Evolutionary conservation across 1,139 yeast genomes (phyloP).

Genomic region (Geotrichum restrictum): DNA sequence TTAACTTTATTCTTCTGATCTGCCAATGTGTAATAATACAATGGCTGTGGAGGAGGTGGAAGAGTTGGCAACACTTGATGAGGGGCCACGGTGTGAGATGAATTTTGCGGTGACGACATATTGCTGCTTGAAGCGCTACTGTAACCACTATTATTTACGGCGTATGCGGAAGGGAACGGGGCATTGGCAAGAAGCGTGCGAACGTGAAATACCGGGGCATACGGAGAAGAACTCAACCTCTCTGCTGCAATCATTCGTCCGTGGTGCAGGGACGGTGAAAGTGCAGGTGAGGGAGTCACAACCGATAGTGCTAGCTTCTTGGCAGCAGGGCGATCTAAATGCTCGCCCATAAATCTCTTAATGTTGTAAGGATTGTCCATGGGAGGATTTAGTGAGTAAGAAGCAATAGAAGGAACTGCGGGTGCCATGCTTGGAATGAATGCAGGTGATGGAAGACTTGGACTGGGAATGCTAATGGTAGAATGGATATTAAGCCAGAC

Average conservation of each 20-base stretch:
- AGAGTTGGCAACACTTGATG: neutral
- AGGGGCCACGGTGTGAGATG: neutral
- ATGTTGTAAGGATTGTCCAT: neutral
- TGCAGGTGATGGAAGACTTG: slow-evolving; percentile 2
- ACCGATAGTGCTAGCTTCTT: neutral
- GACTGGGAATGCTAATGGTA: neutral
- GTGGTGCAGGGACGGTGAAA: neutral
- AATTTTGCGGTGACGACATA: slow-evolving; percentile 3
- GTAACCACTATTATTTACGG: neutral
- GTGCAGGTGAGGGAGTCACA: neutral
- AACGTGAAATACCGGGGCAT: slow-evolving; percentile 17
- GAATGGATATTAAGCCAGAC: slow-evolving; percentile 30
- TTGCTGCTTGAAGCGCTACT: slow-evolving; percentile 3
- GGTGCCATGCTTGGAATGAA: neutral
- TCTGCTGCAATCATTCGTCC: slow-evolving; percentile 7
- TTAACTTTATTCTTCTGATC: slow-evolving; percentile 12
- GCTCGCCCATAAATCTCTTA: slow-evolving; percentile 8
- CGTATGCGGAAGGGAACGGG: neutral
- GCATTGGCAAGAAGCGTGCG: slow-evolving; percentile 14
- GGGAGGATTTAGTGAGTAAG: neutral
- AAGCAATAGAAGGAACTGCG: neutral
- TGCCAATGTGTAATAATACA: slow-evolving; percentile 13
- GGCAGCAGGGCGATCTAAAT: neutral
- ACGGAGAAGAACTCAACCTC: slow-evolving; percentile 14
- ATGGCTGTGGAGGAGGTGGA: slow-evolving; percentile 3